phyloP scores from a whole-genome alignment of 2,329 filamentous ascomycete species.

The Phaeosphaeria sp. region DNA sequence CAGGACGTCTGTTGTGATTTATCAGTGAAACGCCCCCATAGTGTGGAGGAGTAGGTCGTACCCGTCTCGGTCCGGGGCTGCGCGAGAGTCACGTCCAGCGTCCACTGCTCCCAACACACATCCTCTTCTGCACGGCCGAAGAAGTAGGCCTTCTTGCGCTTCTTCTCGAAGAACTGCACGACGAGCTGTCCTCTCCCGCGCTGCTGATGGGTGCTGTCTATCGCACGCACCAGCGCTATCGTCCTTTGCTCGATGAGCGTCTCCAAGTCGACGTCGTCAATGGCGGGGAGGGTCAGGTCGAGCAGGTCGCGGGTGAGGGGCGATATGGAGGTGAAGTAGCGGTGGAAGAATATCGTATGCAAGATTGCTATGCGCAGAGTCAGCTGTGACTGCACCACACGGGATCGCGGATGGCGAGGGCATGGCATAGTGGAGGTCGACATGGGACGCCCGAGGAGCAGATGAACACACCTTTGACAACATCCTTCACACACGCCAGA shows the following conservation, averaged over 20 bases:
- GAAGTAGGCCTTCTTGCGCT: slow-evolving; percentile 75
- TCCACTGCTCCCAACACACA: slow-evolving; percentile 97
- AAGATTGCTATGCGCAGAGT: slow-evolving; percentile 71
- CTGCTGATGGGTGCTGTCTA: slow-evolving; percentile 64
- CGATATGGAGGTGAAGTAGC: slow-evolving; percentile 87
- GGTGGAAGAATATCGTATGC: slow-evolving; percentile 98
- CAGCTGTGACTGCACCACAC: slow-evolving; percentile 10
- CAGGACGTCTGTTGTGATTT: slow-evolving; percentile 70
- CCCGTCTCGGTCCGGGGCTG: slow-evolving; percentile 88
- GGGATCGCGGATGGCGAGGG: slow-evolving; percentile 7
- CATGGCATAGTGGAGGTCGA: slow-evolving; percentile 6
- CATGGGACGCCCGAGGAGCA: slow-evolving; percentile 4
- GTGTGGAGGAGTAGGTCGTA: slow-evolving; percentile 51
- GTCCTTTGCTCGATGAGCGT: slow-evolving; percentile 92
- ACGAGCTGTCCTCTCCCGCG: slow-evolving; percentile 77
- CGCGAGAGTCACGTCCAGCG: slow-evolving; percentile 89
- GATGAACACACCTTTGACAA: slow-evolving; percentile 80
- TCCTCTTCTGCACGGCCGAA: slow-evolving; percentile 85
- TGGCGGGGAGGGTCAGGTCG: slow-evolving; percentile 86
- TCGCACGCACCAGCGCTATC: slow-evolving; percentile 77
- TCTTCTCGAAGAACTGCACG: slow-evolving; percentile 95
- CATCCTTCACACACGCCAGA: slow-evolving; percentile 85
- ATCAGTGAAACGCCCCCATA: neutral
- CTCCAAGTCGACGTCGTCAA: slow-evolving; percentile 89
- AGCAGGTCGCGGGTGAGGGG: slow-evolving; percentile 88